Conservation (phyloP, 2,329 filamentous ascomycete genomes). For the Verticillium zaregamsianum region DNA sequence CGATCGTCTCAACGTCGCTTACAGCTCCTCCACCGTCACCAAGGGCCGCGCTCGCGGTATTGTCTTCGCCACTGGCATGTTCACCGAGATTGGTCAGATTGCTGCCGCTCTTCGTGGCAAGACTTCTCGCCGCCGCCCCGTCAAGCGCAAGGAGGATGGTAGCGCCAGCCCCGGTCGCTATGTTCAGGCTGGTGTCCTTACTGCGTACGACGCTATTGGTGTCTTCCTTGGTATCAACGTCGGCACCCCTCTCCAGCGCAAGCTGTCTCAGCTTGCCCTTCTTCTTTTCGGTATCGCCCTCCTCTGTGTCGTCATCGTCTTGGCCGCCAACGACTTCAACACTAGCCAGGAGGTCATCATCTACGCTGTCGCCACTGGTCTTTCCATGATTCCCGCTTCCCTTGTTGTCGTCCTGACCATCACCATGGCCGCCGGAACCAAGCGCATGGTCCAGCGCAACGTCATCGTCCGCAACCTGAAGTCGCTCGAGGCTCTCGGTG, state of each 20-base stretch:
- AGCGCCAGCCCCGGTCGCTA: slow-evolving; percentile 25
- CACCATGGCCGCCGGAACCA: slow-evolving; percentile 53
- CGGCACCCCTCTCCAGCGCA: slow-evolving; percentile 66
- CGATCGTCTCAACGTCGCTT: slow-evolving; percentile 59
- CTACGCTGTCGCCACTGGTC: slow-evolving; percentile 39
- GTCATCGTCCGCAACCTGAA: slow-evolving; percentile 49
- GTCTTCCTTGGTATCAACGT: slow-evolving; percentile 46
- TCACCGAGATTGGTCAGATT: slow-evolving; percentile 60
- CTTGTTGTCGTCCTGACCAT: slow-evolving; percentile 52
- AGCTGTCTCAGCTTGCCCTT: slow-evolving; percentile 65
- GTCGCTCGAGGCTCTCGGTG: slow-evolving; percentile 49
- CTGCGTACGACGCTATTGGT: slow-evolving; percentile 29
- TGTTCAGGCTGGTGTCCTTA: slow-evolving; percentile 31
- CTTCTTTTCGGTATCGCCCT: slow-evolving; percentile 59
- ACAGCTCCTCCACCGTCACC: slow-evolving; percentile 58
- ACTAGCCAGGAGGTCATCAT: slow-evolving; percentile 35
- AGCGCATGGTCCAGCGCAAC: slow-evolving; percentile 47
- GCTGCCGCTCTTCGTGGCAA: slow-evolving; percentile 41
- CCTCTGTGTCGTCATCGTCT: slow-evolving; percentile 39
- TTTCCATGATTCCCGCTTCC: slow-evolving; percentile 48
- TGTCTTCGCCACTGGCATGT: slow-evolving; percentile 57
- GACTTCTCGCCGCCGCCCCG: slow-evolving; percentile 26
- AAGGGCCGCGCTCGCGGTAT: slow-evolving; percentile 57
- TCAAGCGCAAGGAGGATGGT: slow-evolving; percentile 40
- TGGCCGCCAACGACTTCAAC: slow-evolving; percentile 36